Evolutionary conservation across 176 grass and related monocot species (phyloP), one percentile per base, ranked within the genome.

Genomic region (Echinochloa phyllopogon): DNA sequence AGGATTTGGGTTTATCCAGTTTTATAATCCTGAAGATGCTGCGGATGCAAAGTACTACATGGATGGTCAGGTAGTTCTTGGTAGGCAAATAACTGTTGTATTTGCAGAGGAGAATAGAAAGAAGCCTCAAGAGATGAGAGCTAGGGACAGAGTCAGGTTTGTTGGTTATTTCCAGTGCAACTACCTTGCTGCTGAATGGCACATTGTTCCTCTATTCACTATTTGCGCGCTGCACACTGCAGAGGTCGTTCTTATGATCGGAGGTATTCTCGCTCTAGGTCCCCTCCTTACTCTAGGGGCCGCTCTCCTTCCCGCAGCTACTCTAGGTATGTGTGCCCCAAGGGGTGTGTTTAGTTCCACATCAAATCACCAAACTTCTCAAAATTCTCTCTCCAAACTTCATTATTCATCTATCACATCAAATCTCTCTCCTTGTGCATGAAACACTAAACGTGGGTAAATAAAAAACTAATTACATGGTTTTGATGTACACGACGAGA

Each of bases 1-100:
- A 13, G 96, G 96, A 81, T 99, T 96, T 94, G 96, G 96, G 33
- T 99, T 99, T 90, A 65, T 96, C 37, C 96, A 99, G 64, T 96
- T 92, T 83, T 92, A 87, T 42, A 86, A 99, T 71, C 93, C 93
- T 25, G 88, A 69, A 11, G 96, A 92, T 88, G 96, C 93, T 68
- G 89, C 91, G 17, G 96, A 99, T 87, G 96, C 96, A 27, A 96
- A 99, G 79, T 91, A 96, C 40, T 92, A 96, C 37, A 90, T 99
- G 96, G 93, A 99, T 81, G 93, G 96, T 20, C 91, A 96, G 49
- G n/a, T 92, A 42, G 78, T 99, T 92, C 89, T 99, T 82, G 96
- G 96, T 16, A 87, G 96, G 79, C 88, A 89, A 92, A 39, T 99
- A 86, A 92, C 93, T 24, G 94, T 99, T 86, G 94, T 96, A 80